Base-by-base conservation (phyloP, 2,329 filamentous ascomycete genomes). In the Nemania serpens region DNA sequence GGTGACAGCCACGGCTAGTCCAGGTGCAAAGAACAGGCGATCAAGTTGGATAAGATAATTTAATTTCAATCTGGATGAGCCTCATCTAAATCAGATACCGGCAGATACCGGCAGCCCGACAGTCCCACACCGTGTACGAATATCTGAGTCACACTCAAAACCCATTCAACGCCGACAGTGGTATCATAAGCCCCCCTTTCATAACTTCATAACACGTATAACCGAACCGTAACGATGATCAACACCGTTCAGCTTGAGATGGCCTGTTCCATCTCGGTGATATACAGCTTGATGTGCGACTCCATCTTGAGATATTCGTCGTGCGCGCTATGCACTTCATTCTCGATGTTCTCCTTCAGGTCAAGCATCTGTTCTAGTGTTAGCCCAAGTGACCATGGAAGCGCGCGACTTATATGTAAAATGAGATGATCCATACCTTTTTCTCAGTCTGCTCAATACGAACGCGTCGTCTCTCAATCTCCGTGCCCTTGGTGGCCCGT, bases 291-390 rank as follows among this genome's bases (percentile, higher is more conserved):
- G 75, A 99, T 96, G 74, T 99, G 95, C 39, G 92, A 89, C 76
- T 98, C 94, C 87, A 99, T 90, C 86, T 97, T 97, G 74, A 96
- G 84, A 77, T 97, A 99, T 79, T 98, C 92, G 67, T 96, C 93
- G 70, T 96, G 88, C 1, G 95, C 93, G 58, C 86, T 87, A 73
- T 95, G 91, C 9, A 98, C 89, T 77, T 99, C 95, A 63, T 89
- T 93, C 74, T 98, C 94, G 65, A 99, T 97, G 70, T 95, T 96
- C 75, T 98, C 95, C 74, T 97, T 98, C 68, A 99, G 83, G 76
- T 99, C 95, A 49, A 90, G 88, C 94, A 98, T 99, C 93, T 97
- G 65, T 55, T 41, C 5, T 20, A 3, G 58, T 47, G 60, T 73
- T 62, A 71, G 73, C 66, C 69, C 62, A 33, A n/a, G 7, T 42